Conservation (phyloP, 1,284 basidiomycete species). For the Ceratobasidium sp. region DNA sequence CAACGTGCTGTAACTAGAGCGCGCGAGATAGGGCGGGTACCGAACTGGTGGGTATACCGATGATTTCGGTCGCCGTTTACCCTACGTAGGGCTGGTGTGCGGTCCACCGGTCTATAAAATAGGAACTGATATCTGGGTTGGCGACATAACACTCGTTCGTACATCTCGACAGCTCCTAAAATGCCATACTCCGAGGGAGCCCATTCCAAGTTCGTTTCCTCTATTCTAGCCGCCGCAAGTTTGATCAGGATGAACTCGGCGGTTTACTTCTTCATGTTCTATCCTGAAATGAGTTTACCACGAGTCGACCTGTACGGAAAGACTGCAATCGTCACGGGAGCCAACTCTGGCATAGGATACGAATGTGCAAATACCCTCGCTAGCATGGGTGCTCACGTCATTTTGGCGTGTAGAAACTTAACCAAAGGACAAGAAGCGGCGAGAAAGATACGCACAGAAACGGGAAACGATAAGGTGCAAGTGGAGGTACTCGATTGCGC, state of each 20-base stretch:
- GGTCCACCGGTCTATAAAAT: too few species aligned
- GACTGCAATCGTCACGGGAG: slow-evolving; percentile 34
- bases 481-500: slow-evolving; percentile 37
- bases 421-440: slow-evolving; percentile 36
- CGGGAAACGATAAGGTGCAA: slow-evolving; percentile 31
- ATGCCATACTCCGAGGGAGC: slow-evolving; percentile 18
- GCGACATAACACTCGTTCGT: not conserved
- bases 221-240: not conserved
- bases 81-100: too few species aligned
- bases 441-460: slow-evolving; percentile 34
- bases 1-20: too few species aligned
- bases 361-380: slow-evolving; percentile 39
- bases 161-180: not conserved
- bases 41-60: too few species aligned
- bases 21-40: too few species aligned
- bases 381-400: slow-evolving; percentile 39
- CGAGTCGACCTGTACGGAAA: slow-evolving; percentile 39
- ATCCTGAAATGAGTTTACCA: slow-evolving; percentile 12
- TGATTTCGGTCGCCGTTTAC: too few species aligned
- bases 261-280: not conserved
- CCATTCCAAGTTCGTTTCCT: not conserved
- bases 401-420: slow-evolving; percentile 38
- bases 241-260: not conserved
- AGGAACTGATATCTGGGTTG: too few species aligned
- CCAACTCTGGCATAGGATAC: slow-evolving; percentile 40